A percentile compares a stretch with the other conserved stretches of the same genome.
Conservation (phyloP, 768 basidiomycete species). For the Tricholoma sp. region DNA sequence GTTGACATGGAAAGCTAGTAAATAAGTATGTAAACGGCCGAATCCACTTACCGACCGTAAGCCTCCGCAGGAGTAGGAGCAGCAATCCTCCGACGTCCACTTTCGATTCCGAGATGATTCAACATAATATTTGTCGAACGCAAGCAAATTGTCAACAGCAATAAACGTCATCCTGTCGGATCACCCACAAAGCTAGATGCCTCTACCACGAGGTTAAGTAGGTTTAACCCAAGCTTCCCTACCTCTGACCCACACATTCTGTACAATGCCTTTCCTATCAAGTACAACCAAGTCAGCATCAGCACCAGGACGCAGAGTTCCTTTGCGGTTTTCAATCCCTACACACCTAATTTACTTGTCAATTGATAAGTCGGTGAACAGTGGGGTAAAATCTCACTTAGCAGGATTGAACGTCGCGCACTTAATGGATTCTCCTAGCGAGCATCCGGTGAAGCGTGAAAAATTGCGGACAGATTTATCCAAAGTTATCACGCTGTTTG, state of each 20-base stretch:
- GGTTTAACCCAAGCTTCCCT: conserved; percentile 59
- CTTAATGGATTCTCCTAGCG: conserved; percentile 77
- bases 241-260: conserved; percentile 75
- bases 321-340: conserved; percentile 74
- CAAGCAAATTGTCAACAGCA: too few relatives aligned
- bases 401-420: conserved; percentile 87
- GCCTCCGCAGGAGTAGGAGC: too few relatives aligned
- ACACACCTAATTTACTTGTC: conserved; percentile 49
- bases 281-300: conserved; percentile 84
- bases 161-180: too few relatives aligned
- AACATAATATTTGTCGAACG: too few relatives aligned
- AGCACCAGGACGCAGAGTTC: conserved; percentile 74
- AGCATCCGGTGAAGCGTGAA: conserved; percentile 76
- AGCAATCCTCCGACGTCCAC: too few relatives aligned
- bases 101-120: too few relatives aligned
- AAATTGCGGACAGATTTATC: conserved; percentile 87
- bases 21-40: too few relatives aligned
- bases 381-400: conserved; percentile 36
- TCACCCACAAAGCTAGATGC: too few relatives aligned
- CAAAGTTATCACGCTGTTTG: conserved; percentile 68
- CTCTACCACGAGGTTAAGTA: conserved; percentile 1
- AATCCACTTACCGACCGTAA: too few relatives aligned
- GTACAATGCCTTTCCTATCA: conserved; percentile 58
- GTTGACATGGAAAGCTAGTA: too few relatives aligned
- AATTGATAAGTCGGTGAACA: neutral